Evolutionary conservation across 768 basidiomycete genomes (phyloP), one percentile per base, ranked within the genome.

Genomic region (Chalciporus sphaerocephalus): DNA sequence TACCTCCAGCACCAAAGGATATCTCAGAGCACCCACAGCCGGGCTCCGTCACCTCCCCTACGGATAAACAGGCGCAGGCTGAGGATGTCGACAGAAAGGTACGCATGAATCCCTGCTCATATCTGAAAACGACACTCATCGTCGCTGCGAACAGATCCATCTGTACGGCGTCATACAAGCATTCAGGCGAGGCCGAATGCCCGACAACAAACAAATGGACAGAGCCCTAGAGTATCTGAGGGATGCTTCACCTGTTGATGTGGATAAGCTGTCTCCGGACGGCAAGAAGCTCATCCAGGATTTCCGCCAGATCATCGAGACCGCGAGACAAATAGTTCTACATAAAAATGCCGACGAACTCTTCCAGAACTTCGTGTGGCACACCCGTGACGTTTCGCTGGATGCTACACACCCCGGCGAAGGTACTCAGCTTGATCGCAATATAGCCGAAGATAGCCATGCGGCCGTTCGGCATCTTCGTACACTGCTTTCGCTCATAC

Each of bases 341-440:
- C 75, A 86, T 56, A 96, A 95, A 79, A 96, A 96, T 54, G 69
- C 73, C 18, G 93, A 95, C 55, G 92, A 97, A 69, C 76, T 97
- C 32, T 75, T 96, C 64, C 95, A 97, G 67, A 85, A 88, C 57
- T 94, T 95, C 54, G 66, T 94, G 32, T 93, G 86, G 86, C 78
- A 83, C 49, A 90, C 88, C 1, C 70, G 77, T 25, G 76, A 78
- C 28, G 69, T 83, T 16, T 49, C 52, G 6, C 13, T 23, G 1
- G 54, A 52, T 62, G 75, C 61, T 44, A 58, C 62, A 28, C 76
- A 74, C 65, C 68, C 72, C 18, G 62, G 53, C 46, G 70, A 65
- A 45, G 57, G 63, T 23, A 53, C 67, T 44, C 75, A 79, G n/a
- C 71, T 79, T n/a, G 75, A 77, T 48, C 73, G 73, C 1, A 85